Percentiles rank a stretch among this genome's conserved stretches.
Conservation (phyloP, 257 asterid genomes). For the Nicotiana otophora region DNA sequence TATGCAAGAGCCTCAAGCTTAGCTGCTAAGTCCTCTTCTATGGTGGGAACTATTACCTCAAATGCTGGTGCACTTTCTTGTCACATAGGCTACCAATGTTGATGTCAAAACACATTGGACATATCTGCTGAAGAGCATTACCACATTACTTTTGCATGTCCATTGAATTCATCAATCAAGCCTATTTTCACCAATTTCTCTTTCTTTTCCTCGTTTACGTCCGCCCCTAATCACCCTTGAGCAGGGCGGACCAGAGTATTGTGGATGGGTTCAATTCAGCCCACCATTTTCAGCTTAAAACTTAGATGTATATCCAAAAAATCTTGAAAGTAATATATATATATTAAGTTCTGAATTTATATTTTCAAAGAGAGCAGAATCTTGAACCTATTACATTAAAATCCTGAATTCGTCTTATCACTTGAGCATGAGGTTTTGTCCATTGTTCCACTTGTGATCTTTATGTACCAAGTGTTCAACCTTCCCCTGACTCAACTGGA, state of each 20-base stretch:
- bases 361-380: not conserved
- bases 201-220: not conserved
- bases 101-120: not conserved
- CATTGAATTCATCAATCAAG: not conserved
- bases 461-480: not conserved
- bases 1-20: conserved; percentile 86
- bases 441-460: not conserved
- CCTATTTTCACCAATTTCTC: not conserved
- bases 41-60: conserved; percentile 64
- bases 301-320: not conserved
- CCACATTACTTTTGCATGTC: not conserved
- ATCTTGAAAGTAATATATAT: not conserved
- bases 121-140: not conserved
- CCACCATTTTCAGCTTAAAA: not conserved
- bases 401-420: not conserved
- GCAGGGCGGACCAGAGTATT: not conserved
- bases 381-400: not conserved
- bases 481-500: not conserved
- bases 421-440: not conserved
- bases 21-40: conserved; percentile 80
- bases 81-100: conserved; percentile 51
- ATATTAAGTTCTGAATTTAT: not conserved
- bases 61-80: conserved; percentile 65
- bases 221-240: not conserved
- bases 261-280: conserved; percentile 2